Percentiles rank a stretch among this genome's conserved stretches.
Evolutionary conservation across 495 filamentous ascomycete species (phyloP).

Genomic region (Penicillium waksmanii): DNA sequence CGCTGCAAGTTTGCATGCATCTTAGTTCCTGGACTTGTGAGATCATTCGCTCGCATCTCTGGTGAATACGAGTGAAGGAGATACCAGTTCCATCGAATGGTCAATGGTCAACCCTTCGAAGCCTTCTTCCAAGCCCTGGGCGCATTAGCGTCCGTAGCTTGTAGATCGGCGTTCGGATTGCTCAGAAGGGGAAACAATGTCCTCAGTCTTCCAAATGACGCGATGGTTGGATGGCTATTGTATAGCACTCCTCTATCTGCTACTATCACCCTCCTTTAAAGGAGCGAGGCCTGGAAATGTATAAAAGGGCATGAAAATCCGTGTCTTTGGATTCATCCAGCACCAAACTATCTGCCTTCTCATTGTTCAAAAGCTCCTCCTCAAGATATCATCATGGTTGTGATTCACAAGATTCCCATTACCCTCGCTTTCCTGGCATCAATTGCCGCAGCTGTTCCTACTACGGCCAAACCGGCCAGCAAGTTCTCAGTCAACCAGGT

Average conservation of each 20-base stretch:
- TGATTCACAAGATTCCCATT: conserved; percentile 36
- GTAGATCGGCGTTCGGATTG: conserved; percentile 13
- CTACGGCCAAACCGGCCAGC: conserved; percentile 14
- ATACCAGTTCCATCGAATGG: neutral
- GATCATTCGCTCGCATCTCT: neutral
- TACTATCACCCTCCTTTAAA: neutral
- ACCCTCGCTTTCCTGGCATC: conserved; percentile 33
- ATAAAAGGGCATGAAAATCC: conserved; percentile 17
- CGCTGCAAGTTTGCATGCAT: neutral
- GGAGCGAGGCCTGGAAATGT: neutral
- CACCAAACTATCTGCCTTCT: conserved; percentile 5
- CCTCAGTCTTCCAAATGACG: conserved; percentile 4
- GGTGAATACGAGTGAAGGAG: neutral
- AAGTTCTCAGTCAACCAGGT: conserved; percentile 47
- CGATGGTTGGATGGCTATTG: neutral
- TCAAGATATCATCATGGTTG: conserved; percentile 34
- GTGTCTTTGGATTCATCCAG: neutral
- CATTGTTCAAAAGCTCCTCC: neutral
- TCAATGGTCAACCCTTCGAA: neutral
- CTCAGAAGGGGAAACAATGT: conserved; percentile 12
- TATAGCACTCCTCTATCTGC: neutral
- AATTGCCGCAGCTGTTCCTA: conserved; percentile 34
- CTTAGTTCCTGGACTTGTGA: neutral
- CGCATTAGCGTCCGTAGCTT: conserved; percentile 1
- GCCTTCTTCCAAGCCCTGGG: conserved; percentile 1